Evolutionary conservation across 139 green algal genomes (phyloP).

Genomic region (Chlamydomonas incerta): DNA sequence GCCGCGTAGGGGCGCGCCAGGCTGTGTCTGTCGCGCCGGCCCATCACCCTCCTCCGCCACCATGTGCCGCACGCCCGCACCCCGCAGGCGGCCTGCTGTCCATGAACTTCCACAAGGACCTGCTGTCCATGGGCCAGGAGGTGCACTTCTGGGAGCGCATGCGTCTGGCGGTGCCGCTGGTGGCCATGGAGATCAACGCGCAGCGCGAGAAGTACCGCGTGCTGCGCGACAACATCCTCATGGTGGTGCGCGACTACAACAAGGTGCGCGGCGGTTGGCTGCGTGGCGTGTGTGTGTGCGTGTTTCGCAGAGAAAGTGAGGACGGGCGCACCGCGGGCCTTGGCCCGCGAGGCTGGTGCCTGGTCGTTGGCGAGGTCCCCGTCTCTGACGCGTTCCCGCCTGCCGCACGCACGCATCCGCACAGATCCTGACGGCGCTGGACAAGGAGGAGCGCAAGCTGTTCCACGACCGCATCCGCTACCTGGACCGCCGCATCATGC

Average conservation of each 20-base stretch:
- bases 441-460: slow-evolving; percentile 82
- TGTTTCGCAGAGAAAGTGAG: too few relatives aligned
- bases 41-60: not conserved
- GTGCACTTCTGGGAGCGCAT: slow-evolving; percentile 88
- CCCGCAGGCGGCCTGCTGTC: slow-evolving; percentile 71
- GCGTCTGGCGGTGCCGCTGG: slow-evolving; percentile 83
- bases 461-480: slow-evolving; percentile 87
- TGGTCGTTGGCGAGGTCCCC: too few relatives aligned
- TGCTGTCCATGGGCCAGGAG: slow-evolving; percentile 81
- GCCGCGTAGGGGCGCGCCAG: too few relatives aligned
- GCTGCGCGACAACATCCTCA: slow-evolving; percentile 80
- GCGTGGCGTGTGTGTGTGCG: not conserved
- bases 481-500: slow-evolving; percentile 88
- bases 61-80: too few relatives aligned
- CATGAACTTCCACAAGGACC: slow-evolving; percentile 86
- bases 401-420: too few relatives aligned
- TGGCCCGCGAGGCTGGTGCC: too few relatives aligned
- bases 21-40: too few relatives aligned
- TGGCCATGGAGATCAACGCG: slow-evolving; percentile 88
- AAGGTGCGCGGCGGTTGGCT: slow-evolving; percentile 41
- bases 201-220: slow-evolving; percentile 88
- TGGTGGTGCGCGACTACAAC: slow-evolving; percentile 76
- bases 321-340: too few relatives aligned
- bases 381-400: too few relatives aligned
- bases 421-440: slow-evolving; percentile 78